A percentile compares a stretch with the other conserved stretches of the same genome.
Conservation (phyloP, 495 filamentous ascomycete species). For the Barbatosphaeria neglecta region DNA sequence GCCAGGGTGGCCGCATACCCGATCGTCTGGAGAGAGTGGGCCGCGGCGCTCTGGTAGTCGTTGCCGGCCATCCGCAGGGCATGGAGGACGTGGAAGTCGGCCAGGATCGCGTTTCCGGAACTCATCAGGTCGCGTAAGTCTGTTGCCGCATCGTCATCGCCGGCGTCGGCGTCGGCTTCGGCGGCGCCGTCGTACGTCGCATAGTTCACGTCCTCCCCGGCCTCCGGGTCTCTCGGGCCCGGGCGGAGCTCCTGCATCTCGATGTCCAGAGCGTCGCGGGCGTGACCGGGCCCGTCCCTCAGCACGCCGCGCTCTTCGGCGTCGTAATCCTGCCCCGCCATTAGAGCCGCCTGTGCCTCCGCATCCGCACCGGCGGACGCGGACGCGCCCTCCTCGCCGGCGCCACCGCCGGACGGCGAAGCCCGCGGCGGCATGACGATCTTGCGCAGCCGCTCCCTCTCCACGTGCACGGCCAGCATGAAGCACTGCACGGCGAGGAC, state of each 20-base stretch:
- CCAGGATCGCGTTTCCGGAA: constrained; percentile 58
- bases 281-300: constrained; percentile 26
- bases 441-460: constrained; percentile 47
- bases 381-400: background rate
- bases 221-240: constrained; percentile 8
- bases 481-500: constrained; percentile 58
- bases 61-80: constrained; percentile 54
- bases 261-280: constrained; percentile 30
- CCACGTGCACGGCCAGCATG: constrained; percentile 61
- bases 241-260: constrained; percentile 34
- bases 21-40: constrained; percentile 36
- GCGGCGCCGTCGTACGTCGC: constrained; percentile 29
- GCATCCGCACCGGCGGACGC: constrained; percentile 6
- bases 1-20: constrained; percentile 37
- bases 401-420: constrained; percentile 4
- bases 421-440: constrained; percentile 19
- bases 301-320: constrained; percentile 70
- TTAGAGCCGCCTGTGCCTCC: constrained; percentile 7
- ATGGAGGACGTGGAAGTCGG: constrained; percentile 56
- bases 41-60: constrained; percentile 37
- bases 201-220: constrained; percentile 25
- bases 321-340: constrained; percentile 55
- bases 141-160: too few relatives aligned
- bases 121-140: constrained; percentile 45
- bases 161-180: too few relatives aligned